Evolutionary conservation across 306 rosid genomes (phyloP).

Genomic region (Acmispon strigosus): DNA sequence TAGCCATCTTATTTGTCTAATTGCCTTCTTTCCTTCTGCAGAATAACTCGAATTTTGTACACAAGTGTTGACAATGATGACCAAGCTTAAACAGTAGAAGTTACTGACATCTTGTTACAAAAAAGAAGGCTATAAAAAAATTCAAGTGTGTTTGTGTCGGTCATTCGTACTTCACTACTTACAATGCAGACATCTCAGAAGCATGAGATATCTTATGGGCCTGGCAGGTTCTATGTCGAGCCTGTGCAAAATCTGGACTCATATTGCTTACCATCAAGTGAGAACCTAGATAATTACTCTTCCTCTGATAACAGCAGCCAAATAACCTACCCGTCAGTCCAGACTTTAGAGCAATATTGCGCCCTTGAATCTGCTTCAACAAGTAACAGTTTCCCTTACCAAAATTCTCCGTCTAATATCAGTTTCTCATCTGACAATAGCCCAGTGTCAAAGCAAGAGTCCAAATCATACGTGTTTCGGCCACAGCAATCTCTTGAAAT

Average conservation of each 20-base stretch:
- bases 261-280: conserved; percentile 33
- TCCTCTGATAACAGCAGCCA: conserved; percentile 49
- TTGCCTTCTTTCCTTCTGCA: conserved; percentile 33
- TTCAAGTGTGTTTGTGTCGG: not conserved
- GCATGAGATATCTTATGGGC: conserved; percentile 32
- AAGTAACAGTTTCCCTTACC: conserved; percentile 49
- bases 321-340: conserved; percentile 37
- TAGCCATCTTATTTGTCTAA: conserved; percentile 12
- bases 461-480: conserved; percentile 32
- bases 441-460: conserved; percentile 56
- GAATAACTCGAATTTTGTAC: conserved; percentile 16
- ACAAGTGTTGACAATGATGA: conserved; percentile 3
- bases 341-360: conserved; percentile 38
- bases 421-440: conserved; percentile 49
- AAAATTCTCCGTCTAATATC: conserved; percentile 52
- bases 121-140: conserved; percentile 1
- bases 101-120: not conserved
- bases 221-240: conserved; percentile 37
- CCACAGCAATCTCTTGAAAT: conserved; percentile 45
- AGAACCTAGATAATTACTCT: conserved; percentile 32
- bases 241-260: conserved; percentile 51
- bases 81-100: not conserved
- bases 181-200: conserved; percentile 60
- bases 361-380: conserved; percentile 57
- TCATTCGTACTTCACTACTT: conserved; percentile 8